These are phyloP conservation scores for Xerocomus nothofagi DNA, from an alignment of 1,284 basidiomycete genomes.

Conservation along the genomic window DNA sequence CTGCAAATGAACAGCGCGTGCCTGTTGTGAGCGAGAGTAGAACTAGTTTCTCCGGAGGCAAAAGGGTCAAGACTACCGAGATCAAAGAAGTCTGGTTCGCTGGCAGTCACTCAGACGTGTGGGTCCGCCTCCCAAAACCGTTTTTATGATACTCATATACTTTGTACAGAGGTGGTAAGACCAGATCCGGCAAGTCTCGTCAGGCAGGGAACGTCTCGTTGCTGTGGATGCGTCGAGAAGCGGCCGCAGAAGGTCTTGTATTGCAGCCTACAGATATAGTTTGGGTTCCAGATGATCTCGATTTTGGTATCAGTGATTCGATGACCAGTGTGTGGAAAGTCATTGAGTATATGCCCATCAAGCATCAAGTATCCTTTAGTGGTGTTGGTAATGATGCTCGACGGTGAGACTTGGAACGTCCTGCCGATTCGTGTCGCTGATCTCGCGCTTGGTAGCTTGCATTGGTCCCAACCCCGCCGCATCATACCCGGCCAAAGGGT, in stretches of 20 bases:
- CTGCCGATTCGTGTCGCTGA: background rate
- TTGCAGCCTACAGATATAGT: constrained; percentile 11
- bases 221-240: constrained; percentile 22
- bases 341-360: constrained; percentile 16
- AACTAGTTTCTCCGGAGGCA: background rate
- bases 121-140: too few species aligned
- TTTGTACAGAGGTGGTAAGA: constrained; percentile 9
- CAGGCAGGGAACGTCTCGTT: constrained; percentile 17
- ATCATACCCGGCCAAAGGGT: constrained; percentile 35
- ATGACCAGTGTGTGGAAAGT: constrained; percentile 12
- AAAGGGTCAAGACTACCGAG: background rate
- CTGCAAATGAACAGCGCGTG: background rate
- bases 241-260: constrained; percentile 5
- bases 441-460: constrained; percentile 14
- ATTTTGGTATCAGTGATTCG: constrained; percentile 17
- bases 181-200: background rate
- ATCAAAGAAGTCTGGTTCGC: constrained; percentile 31
- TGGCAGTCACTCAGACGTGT: constrained; percentile 30
- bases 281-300: constrained; percentile 14
- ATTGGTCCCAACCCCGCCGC: constrained; percentile 22
- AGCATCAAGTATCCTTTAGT: constrained; percentile 12
- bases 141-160: background rate
- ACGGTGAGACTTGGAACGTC: constrained; percentile 1
- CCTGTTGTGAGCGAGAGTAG: too few species aligned
- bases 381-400: constrained; percentile 4